phyloP scores from a whole-genome alignment of 2,329 filamentous ascomycete genomes.

The Colletotrichum eremochloae region DNA sequence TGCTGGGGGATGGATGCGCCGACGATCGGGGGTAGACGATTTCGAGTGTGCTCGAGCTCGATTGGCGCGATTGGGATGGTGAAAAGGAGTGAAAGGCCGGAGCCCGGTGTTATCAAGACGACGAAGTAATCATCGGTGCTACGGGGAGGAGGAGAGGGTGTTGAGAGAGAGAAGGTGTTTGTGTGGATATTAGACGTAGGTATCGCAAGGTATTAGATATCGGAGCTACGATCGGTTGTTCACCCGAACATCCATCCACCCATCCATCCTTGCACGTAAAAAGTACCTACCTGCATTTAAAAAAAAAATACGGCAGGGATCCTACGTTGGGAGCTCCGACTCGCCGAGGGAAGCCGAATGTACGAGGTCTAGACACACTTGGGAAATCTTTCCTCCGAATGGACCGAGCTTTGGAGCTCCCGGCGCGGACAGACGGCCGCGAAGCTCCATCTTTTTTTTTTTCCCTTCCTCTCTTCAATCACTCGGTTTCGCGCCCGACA shows the following conservation, averaged over 20 bases:
- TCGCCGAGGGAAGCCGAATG: neutral
- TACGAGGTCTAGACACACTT: neutral
- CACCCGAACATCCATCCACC: neutral
- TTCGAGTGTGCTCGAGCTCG: neutral
- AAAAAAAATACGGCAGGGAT: slow-evolving; percentile 2
- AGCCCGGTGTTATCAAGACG: slow-evolving; percentile 13
- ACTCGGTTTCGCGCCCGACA: neutral
- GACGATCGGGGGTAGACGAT: neutral
- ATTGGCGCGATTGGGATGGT: neutral
- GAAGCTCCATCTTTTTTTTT: neutral
- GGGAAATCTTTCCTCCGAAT: slow-evolving; percentile 36
- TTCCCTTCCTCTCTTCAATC: neutral
- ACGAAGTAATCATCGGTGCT: slow-evolving; percentile 14
- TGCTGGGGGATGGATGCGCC: neutral
- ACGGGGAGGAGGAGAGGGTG: no score
- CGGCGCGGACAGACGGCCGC: neutral
- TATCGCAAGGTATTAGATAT: slow-evolving; percentile 27
- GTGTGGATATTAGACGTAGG: neutral
- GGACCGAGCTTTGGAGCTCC: slow-evolving; percentile 19
- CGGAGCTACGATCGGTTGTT: slow-evolving; percentile 34
- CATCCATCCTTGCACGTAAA: neutral
- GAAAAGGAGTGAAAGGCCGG: slow-evolving; percentile 2
- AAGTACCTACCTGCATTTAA: neutral
- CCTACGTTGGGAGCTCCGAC: slow-evolving; percentile 5
- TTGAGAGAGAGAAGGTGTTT: neutral